Base-by-base conservation (phyloP, 768 basidiomycete species). In the Leccinum aurantiacum region DNA sequence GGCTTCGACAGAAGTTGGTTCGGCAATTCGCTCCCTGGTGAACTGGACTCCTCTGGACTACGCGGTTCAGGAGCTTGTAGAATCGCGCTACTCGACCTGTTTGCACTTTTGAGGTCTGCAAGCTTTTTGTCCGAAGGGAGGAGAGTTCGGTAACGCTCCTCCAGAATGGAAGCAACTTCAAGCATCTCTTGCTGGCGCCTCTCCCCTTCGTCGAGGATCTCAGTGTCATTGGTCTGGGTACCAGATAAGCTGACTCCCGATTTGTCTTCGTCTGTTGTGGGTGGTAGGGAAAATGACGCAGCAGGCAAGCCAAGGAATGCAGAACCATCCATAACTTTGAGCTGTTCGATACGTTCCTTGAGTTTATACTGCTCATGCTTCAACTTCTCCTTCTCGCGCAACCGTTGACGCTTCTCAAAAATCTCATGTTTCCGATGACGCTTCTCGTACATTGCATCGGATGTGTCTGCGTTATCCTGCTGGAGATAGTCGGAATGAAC, bases 281-380 rank as follows among this genome's bases (percentile, higher is more conserved):
- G 49, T 3, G 69, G 74, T 44, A 56, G 57, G n/a, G 84, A 77
- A 69, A 90, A 90, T 37, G 79, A 79, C 17, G 82, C 74, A 6
- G 84, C 81, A 44, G 87, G 82, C 49, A 89, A 76, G 27, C 78
- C 68, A 31, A 91, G 81, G 72, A 92, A 93, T 3, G 88, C 86
- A 56, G 82, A 74, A 52, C 81, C 74, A 60, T 92, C 90, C 86
- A 95, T 89, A 27, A 78, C 80, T 57, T 80, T 82, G 58, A 95
- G 80, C 68, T 94, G 89, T 54, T 95, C 92, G 61, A 95, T 89
- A 37, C 93, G 85, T 68, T 93, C 89, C 72, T 90, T 89, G 68
- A 96, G 84, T 70, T 93, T 93, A 77, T 94, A 93, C 65, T 93
- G 91, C 69, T 95, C 93, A 64, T 93, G 89, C 74, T 90, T 89